These are phyloP conservation scores for Cercophora samala DNA, from an alignment of 495 filamentous ascomycete genomes.

Conservation along the genomic window DNA sequence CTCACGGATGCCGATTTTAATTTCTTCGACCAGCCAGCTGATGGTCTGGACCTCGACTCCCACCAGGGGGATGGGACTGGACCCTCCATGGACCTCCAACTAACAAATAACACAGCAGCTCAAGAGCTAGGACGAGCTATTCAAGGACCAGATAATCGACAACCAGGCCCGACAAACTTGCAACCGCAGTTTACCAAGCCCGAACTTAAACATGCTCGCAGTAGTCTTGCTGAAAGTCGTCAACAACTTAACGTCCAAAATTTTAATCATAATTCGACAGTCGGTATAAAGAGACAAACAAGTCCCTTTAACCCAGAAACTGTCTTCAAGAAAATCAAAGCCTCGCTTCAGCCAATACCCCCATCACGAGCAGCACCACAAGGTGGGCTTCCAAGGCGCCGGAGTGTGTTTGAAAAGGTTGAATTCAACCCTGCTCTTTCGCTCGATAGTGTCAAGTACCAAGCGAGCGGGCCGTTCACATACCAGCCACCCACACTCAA, in stretches of 20 bases:
- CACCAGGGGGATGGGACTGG: constrained; percentile 21
- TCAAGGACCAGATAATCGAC: constrained; percentile 3
- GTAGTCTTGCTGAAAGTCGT: constrained; percentile 36
- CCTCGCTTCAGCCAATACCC: constrained; percentile 32
- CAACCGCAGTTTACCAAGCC: constrained; percentile 46
- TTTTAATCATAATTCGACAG: constrained; percentile 30
- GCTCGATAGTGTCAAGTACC: constrained; percentile 50
- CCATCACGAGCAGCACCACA: constrained; percentile 15
- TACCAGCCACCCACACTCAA: constrained; percentile 30
- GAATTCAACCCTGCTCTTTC: constrained; percentile 49
- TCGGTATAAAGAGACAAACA: constrained; percentile 38
- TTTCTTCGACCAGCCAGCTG: constrained; percentile 68
- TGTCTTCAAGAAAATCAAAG: constrained; percentile 50
- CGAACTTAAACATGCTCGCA: constrained; percentile 48
- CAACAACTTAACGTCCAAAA: constrained; percentile 30
- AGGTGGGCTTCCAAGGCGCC: constrained; percentile 16
- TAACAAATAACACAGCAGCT: constrained; percentile 13
- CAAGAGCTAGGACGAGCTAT: constrained; percentile 10
- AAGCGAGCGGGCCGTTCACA: constrained; percentile 46
- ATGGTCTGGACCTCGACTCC: constrained; percentile 37
- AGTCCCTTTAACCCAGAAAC: constrained; percentile 53
- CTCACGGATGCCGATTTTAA: constrained; percentile 88
- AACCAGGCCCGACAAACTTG: constrained; percentile 11
- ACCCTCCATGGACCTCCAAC: constrained; percentile 13
- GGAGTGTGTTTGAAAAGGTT: constrained; percentile 49